Conservation (phyloP, 257 asterid species). For the Vinca minor region DNA sequence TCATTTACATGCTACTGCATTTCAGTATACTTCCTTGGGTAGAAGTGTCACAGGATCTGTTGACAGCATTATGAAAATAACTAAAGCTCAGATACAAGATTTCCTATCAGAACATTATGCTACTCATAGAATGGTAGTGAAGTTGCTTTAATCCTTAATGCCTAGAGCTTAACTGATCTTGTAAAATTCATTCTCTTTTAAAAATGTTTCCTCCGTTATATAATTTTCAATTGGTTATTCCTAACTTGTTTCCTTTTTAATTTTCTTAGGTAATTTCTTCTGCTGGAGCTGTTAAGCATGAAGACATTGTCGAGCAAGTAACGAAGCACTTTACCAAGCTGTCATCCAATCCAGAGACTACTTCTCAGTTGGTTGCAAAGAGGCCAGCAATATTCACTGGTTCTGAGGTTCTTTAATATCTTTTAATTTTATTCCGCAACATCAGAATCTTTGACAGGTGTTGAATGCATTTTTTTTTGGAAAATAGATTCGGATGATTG, state of each 20-base stretch:
- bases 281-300: constrained; percentile 80
- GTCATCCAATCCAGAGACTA: constrained; percentile 49
- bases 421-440: constrained; percentile 5
- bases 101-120: constrained; percentile 66
- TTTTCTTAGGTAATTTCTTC: constrained; percentile 57
- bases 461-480: constrained; percentile 3
- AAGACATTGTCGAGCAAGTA: constrained; percentile 68
- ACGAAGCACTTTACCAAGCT: constrained; percentile 52
- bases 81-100: constrained; percentile 38
- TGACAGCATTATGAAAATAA: constrained; percentile 47
- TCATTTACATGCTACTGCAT: constrained; percentile 85
- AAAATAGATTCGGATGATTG: constrained; percentile 60
- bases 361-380: constrained; percentile 52
- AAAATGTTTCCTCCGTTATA: neutral
- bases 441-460: constrained; percentile 3
- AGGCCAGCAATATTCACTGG: constrained; percentile 78
- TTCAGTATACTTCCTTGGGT: constrained; percentile 73
- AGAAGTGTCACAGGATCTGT: constrained; percentile 84
- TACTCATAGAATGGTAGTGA: constrained; percentile 58
- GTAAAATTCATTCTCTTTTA: neutral
- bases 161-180: constrained; percentile 7
- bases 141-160: neutral
- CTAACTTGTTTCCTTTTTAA: neutral
- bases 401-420: constrained; percentile 51
- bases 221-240: neutral